A percentile compares a stretch with the other conserved stretches of the same genome.
Evolutionary conservation across 2,329 filamentous ascomycete species (phyloP).

Genomic region (Penicillium sclerotiorum): DNA sequence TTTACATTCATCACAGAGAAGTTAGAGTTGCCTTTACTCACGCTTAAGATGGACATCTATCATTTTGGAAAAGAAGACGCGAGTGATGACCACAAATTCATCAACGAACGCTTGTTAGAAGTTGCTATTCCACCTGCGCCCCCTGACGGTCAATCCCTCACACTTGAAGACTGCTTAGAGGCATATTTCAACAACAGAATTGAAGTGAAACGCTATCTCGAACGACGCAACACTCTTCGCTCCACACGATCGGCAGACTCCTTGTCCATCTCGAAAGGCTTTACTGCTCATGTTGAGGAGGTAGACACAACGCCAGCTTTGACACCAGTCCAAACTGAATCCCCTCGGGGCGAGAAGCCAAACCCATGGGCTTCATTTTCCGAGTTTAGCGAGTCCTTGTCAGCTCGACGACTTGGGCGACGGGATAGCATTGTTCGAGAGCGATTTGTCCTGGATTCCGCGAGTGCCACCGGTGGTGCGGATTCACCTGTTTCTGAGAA

Average conservation of each 20-base stretch:
- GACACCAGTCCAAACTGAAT: slow-evolving; percentile 32
- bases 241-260: slow-evolving; percentile 45
- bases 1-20: slow-evolving; percentile 94
- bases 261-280: slow-evolving; percentile 37
- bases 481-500: slow-evolving; percentile 31
- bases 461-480: slow-evolving; percentile 42
- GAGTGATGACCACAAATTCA: slow-evolving; percentile 88
- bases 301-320: slow-evolving; percentile 41
- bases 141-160: slow-evolving; percentile 67
- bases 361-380: slow-evolving; percentile 31
- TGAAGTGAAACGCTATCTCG: slow-evolving; percentile 78
- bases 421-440: slow-evolving; percentile 48
- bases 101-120: slow-evolving; percentile 88
- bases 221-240: slow-evolving; percentile 61
- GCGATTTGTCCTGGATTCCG: slow-evolving; percentile 44
- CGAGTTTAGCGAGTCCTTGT: slow-evolving; percentile 27
- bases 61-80: slow-evolving; percentile 84
- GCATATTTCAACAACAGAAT: slow-evolving; percentile 94
- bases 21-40: slow-evolving; percentile 81
- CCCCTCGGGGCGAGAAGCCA: slow-evolving; percentile 23
- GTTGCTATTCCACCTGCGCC: slow-evolving; percentile 81
- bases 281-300: slow-evolving; percentile 48
- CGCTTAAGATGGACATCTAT: slow-evolving; percentile 91
- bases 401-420: slow-evolving; percentile 29
- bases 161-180: slow-evolving; percentile 87